These are phyloP conservation scores for Nitzschia putrida DNA, from an alignment of 108 stramenopile species.

Conservation along the genomic window DNA sequence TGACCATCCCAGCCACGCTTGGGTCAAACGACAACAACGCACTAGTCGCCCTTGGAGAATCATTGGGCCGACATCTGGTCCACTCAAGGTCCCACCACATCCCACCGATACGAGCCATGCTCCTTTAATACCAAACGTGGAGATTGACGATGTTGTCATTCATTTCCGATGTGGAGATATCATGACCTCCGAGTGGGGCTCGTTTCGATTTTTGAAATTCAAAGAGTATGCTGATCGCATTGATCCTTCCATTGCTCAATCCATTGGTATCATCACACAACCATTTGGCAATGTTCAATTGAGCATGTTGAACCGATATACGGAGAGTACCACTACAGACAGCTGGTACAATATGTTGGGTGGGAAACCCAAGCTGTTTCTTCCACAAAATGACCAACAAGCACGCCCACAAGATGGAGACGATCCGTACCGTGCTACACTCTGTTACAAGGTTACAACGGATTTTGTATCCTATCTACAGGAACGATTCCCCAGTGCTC, in stretches of 20 bases:
- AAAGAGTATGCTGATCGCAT: constrained; percentile 35
- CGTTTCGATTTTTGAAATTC: constrained; percentile 37
- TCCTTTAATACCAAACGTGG: constrained; percentile 27
- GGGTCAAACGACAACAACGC: constrained; percentile 1
- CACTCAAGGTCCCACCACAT: background rate
- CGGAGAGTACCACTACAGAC: too few relatives aligned
- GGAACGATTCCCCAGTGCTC: constrained; percentile 24
- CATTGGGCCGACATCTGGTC: background rate
- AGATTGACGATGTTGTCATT: constrained; percentile 39
- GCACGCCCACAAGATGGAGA: constrained; percentile 8
- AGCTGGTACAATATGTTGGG: too few relatives aligned
- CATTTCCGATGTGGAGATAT: constrained; percentile 48
- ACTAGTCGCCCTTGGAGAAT: background rate
- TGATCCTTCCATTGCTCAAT: constrained; percentile 4
- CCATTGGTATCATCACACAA: constrained; percentile 48
- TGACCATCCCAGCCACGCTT: constrained; percentile 3
- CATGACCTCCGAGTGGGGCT: background rate
- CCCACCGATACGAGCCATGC: background rate
- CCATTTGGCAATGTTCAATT: constrained; percentile 14
- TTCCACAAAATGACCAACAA: background rate
- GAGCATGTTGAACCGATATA: background rate
- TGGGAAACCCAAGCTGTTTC: too few relatives aligned
- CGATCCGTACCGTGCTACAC: background rate
- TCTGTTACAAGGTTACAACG: background rate
- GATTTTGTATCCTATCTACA: constrained; percentile 20